These are phyloP conservation scores for Maudiozyma serrabonitensis DNA, from an alignment of 805 yeast species.

Conservation along the genomic window DNA sequence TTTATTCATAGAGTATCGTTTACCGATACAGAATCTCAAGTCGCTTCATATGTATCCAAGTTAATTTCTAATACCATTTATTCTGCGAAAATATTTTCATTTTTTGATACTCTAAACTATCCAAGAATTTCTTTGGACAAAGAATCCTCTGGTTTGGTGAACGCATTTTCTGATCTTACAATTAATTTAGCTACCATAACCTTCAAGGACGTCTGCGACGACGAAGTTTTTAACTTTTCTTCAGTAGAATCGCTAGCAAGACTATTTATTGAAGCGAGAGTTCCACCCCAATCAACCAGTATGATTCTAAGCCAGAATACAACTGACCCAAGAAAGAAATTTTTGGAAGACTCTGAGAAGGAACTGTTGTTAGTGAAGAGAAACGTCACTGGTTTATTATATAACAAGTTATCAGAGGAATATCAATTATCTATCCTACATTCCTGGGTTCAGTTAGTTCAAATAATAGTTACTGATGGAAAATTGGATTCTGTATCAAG, in stretches of 20 bases:
- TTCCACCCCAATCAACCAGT: not conserved
- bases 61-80: conserved; percentile 47
- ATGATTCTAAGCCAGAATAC: not conserved
- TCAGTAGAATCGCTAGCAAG: conserved; percentile 32
- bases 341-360: conserved; percentile 8
- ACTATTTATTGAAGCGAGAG: conserved; percentile 13
- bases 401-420: conserved; percentile 39
- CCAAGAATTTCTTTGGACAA: conserved; percentile 33
- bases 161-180: conserved; percentile 30
- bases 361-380: conserved; percentile 6
- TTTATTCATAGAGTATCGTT: conserved; percentile 54
- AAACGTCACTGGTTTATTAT: conserved; percentile 37
- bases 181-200: conserved; percentile 36
- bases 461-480: conserved; percentile 60
- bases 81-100: conserved; percentile 57
- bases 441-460: conserved; percentile 77
- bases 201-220: conserved; percentile 19
- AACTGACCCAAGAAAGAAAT: not conserved
- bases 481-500: conserved; percentile 37
- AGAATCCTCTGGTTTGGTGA: conserved; percentile 5
- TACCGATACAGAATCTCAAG: conserved; percentile 42
- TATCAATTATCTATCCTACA: conserved; percentile 56
- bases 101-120: conserved; percentile 61
- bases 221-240: conserved; percentile 35
- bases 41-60: conserved; percentile 35